Percentiles rank a stretch among this genome's conserved stretches.
Conservation (phyloP, 2,329 filamentous ascomycete species). For the Verticillium klebahnii region DNA sequence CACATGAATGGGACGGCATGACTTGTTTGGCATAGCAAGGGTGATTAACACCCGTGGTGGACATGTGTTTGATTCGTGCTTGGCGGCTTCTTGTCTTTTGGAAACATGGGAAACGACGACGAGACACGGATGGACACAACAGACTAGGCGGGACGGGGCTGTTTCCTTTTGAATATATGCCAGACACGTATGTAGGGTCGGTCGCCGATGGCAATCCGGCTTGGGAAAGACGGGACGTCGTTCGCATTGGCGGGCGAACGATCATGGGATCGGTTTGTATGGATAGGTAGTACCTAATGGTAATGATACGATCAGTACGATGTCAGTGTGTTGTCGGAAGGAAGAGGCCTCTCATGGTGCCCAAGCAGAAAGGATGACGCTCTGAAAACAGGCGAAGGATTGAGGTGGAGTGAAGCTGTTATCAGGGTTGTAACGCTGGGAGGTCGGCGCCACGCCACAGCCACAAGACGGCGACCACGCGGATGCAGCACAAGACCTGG, state of each 20-base stretch:
- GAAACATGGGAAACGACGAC: not conserved
- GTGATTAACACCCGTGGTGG: not conserved
- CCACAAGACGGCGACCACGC: not conserved
- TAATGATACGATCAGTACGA: not conserved
- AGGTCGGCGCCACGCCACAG: not conserved
- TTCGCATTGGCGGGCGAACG: not conserved
- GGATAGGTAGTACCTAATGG: not conserved
- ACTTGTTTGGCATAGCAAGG: not conserved
- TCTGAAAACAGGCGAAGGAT: not conserved
- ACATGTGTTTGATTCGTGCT: conserved; percentile 2
- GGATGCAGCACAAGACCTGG: not conserved
- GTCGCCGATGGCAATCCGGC: not conserved
- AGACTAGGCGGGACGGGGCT: not conserved
- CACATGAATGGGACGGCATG: not conserved
- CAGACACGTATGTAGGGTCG: not conserved
- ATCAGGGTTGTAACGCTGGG: not conserved
- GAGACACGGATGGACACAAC: not conserved
- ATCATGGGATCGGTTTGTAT: not conserved
- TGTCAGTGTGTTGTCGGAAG: not conserved
- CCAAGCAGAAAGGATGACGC: no score
- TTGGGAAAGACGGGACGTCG: not conserved
- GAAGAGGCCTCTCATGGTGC: not conserved
- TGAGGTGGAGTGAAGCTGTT: not conserved
- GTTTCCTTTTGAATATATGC: not conserved
- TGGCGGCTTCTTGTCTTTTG: conserved; percentile 3